Conservation (phyloP, 177 flowering plant species). For the Vitis hybrid region DNA sequence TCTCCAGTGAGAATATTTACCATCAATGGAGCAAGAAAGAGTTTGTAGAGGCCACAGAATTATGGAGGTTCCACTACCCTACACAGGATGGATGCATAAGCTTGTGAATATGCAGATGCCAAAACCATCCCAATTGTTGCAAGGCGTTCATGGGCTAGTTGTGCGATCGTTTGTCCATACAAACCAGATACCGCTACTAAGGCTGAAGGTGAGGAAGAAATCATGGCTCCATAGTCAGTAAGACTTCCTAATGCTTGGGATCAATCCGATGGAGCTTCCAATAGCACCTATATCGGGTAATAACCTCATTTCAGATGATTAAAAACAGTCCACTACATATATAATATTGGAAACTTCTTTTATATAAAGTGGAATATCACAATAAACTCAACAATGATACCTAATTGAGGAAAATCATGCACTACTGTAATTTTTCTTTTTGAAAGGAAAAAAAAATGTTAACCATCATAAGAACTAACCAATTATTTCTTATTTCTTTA, state of each 20-base stretch:
- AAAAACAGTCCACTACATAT: too few relatives aligned
- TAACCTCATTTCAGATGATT: too few relatives aligned
- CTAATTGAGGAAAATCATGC: too few relatives aligned
- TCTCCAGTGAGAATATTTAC: conserved; percentile 24
- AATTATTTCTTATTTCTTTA: too few relatives aligned
- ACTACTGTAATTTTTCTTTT: too few relatives aligned
- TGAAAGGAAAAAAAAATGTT: too few relatives aligned
- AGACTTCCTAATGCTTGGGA: conserved; percentile 60
- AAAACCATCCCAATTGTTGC: conserved; percentile 61
- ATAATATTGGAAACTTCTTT: too few relatives aligned
- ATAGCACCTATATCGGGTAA: conserved; percentile 40
- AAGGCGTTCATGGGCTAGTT: conserved; percentile 65
- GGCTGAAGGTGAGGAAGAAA: conserved; percentile 82
- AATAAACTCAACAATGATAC: too few relatives aligned
- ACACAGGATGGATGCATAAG: conserved; percentile 36
- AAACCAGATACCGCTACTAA: conserved; percentile 67
- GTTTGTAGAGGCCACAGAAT: conserved; percentile 40
- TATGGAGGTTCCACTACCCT: conserved; percentile 82
- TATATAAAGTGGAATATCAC: too few relatives aligned
- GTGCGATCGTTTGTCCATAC: conserved; percentile 41
- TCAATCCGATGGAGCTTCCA: conserved; percentile 51
- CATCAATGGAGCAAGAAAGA: conserved; percentile 59
- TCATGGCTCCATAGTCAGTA: conserved; percentile 75
- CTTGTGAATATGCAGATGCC: conserved; percentile 55
- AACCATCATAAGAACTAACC: too few relatives aligned